A percentile compares a stretch with the other conserved stretches of the same genome.
Conservation (phyloP, 208 protist genomes). For the Trypanosoma vivax region DNA sequence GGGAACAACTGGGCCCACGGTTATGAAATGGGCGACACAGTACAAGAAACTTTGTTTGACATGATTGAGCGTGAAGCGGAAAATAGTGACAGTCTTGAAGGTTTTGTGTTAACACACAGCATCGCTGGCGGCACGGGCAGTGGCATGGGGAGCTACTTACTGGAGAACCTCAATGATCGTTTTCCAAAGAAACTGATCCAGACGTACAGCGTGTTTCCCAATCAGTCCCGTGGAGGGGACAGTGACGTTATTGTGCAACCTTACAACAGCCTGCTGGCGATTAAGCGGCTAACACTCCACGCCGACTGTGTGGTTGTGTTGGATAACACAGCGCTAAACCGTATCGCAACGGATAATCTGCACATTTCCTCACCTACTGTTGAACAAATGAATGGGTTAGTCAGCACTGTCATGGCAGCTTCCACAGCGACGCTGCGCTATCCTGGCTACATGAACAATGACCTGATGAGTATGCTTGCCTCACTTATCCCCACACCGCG, state of each 20-base stretch:
- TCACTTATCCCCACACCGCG: constrained; percentile 99
- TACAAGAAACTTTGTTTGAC: constrained; percentile 95
- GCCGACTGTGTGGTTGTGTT: constrained; percentile 98
- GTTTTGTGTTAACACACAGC: constrained; percentile 98
- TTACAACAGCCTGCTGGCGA: constrained; percentile 99
- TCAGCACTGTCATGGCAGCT: constrained; percentile 99
- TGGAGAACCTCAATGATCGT: constrained; percentile 98
- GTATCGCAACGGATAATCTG: constrained; percentile 95
- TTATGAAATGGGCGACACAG: constrained; percentile 86
- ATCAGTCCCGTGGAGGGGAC: constrained; percentile 61
- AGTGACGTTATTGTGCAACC: constrained; percentile 99
- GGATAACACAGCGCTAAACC: constrained; percentile 99
- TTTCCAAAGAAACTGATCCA: constrained; percentile 98
- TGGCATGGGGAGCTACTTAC: constrained; percentile 98
- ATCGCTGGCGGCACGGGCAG: constrained; percentile 99
- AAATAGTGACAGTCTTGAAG: constrained; percentile 97
- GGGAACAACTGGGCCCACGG: constrained; percentile 99
- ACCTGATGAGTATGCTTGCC: constrained; percentile 95
- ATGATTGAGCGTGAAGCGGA: constrained; percentile 99
- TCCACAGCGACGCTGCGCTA: constrained; percentile 98
- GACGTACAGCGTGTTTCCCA: constrained; percentile 99
- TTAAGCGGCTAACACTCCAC: constrained; percentile 97
- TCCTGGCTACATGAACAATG: constrained; percentile 98
- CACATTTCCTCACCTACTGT: constrained; percentile 94
- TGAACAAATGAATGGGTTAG: constrained; percentile 96